Evolutionary conservation across 192 early-diverging fungal species (phyloP).

Genomic region (Pecoramyces ruminantium): DNA sequence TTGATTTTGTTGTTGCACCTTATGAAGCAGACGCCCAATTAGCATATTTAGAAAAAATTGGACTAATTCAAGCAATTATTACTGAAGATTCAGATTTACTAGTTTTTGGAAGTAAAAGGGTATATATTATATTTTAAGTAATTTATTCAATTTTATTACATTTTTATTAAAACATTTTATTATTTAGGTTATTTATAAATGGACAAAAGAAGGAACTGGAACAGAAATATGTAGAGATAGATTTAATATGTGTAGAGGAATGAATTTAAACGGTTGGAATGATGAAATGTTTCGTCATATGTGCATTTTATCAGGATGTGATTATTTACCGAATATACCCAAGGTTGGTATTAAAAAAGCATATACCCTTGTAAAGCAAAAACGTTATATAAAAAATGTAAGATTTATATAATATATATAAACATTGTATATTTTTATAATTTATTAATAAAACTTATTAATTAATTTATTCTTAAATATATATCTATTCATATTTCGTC

Average conservation of each 20-base stretch:
- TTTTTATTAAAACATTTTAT: too few species aligned
- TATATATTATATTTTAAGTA: conserved; percentile 1
- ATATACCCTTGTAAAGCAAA: conserved; percentile 12
- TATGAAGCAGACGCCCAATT: conserved; percentile 97
- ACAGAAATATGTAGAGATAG: background rate
- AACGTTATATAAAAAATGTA: conserved; percentile 9
- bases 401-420: too few species aligned
- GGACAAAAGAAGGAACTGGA: background rate
- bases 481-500: too few species aligned
- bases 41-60: conserved; percentile 52
- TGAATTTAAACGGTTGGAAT: background rate
- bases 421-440: too few species aligned
- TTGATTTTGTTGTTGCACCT: conserved; percentile 76
- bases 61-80: conserved; percentile 57
- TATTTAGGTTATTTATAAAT: background rate
- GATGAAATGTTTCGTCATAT: conserved; percentile 52
- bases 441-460: too few species aligned
- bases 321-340: conserved; percentile 69
- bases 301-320: conserved; percentile 97
- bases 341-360: conserved; percentile 82
- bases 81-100: conserved; percentile 94
- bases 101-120: conserved; percentile 71
- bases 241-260: background rate
- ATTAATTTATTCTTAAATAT: too few species aligned
- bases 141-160: too few species aligned